A percentile compares a stretch with the other conserved stretches of the same genome.
phyloP scores from a whole-genome alignment of 441 rosid genomes.

The Pelargonium australe region DNA sequence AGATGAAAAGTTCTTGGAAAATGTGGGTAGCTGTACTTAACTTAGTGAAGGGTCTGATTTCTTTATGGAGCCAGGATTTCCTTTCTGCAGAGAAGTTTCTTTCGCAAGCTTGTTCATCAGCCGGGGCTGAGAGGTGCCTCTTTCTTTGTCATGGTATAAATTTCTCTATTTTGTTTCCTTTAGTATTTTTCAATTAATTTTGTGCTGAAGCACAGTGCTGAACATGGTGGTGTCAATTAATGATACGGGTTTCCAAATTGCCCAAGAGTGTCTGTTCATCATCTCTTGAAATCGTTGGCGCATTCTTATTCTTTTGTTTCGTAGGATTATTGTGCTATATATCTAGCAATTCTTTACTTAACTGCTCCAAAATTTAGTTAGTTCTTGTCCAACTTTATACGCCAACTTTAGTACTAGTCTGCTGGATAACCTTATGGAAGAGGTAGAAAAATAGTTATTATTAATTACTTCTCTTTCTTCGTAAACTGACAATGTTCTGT shows the following conservation, averaged over 20 bases:
- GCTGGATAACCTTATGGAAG: background rate
- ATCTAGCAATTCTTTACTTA: background rate
- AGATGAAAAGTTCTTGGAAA: conserved; percentile 41
- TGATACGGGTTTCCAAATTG: background rate
- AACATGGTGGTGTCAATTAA: background rate
- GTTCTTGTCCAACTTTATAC: background rate
- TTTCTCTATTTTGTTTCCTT: conserved; percentile 9
- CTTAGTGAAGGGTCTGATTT: conserved; percentile 51
- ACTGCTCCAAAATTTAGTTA: background rate
- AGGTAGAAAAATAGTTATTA: background rate
- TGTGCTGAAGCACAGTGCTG: background rate
- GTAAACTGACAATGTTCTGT: background rate
- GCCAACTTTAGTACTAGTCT: background rate
- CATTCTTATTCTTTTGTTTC: background rate
- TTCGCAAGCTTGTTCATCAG: conserved; percentile 55
- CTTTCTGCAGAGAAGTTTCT: conserved; percentile 58
- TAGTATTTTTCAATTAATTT: background rate
- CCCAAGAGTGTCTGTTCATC: background rate
- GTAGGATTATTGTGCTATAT: background rate
- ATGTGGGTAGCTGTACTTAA: conserved; percentile 59
- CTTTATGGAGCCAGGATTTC: conserved; percentile 43
- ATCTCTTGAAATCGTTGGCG: background rate
- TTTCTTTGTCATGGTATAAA: conserved; percentile 73
- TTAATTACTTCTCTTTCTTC: background rate
- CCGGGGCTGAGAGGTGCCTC: conserved; percentile 54